Base-by-base conservation (phyloP, 768 basidiomycete genomes). In the Nidularia pulvinata region DNA sequence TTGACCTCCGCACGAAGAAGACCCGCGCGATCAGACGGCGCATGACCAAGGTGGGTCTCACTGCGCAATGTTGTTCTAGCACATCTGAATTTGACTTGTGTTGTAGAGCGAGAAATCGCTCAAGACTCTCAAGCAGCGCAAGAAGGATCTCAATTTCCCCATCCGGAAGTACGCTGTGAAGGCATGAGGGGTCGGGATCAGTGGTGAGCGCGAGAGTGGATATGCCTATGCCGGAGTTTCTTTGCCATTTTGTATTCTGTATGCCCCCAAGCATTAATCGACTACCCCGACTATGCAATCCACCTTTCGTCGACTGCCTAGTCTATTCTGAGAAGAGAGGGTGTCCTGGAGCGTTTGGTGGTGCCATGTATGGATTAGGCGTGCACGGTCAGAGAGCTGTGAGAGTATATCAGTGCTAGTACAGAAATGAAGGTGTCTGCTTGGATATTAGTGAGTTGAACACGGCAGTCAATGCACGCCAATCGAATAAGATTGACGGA, bases 1-100 rank as follows among this genome's bases (percentile, higher is more conserved):
- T 98, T 61, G 97, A 99, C 81, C 89, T 99, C 69, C 92, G 97
- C 61, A 73, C 86, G 60, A 99, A 98, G 89, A 95, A 89, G 88
- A 99, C 97, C 58, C 90, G 97, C 63, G 97, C 97, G 42, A 98
- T 99, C 81, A 86, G 97, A 70, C 84, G 95, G 76, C 85, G 94
- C 70, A 74, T 99, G 76, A 94, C 93, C 62, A 88, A 89, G 80
- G 93, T 93, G 56, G 53, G 85, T 68, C 9, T 6, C 51, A 33
- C 42, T 35, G 11, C 36, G 36, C n/a, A 6, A 13, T 43, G 30
- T 48, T 7, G 16, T 44, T 35, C 6, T 42, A 39, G 33, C 22
- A 37, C 5, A 25, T n/a, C 47, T 49, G 16, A n/a, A 16, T 22
- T 25, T 3, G 11, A 45, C 4, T 36, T 52, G 52, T 46, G 35